Evolutionary conservation across 768 basidiomycete species (phyloP).

Genomic region (Tylopilus intermedius): DNA sequence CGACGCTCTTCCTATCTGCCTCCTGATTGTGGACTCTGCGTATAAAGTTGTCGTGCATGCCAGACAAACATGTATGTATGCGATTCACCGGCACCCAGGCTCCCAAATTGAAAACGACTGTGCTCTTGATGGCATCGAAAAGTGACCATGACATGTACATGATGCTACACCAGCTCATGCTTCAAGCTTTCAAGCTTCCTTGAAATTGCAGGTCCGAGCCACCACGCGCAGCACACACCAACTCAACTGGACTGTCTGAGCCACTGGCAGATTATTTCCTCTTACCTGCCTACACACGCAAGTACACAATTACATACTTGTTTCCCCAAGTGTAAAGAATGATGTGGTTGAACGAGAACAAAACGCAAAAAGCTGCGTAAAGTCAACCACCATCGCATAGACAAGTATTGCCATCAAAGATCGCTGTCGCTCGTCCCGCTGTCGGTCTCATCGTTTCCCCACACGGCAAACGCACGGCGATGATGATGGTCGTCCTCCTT

Average conservation of each 20-base stretch:
- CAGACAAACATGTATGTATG: too few species aligned
- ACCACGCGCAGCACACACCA: background rate
- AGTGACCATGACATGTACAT: too few species aligned
- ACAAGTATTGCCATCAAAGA: conserved; percentile 16
- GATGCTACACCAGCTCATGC: too few species aligned
- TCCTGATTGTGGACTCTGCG: too few species aligned
- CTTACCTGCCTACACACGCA: background rate
- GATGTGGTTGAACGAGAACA: background rate
- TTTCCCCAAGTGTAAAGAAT: background rate
- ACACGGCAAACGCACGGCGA: conserved; percentile 72
- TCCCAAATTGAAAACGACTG: too few species aligned
- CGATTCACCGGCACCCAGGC: too few species aligned
- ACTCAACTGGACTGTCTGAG: background rate
- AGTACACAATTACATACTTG: background rate
- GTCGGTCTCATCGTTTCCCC: conserved; percentile 86
- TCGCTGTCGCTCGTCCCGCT: conserved; percentile 77
- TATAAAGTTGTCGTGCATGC: too few species aligned
- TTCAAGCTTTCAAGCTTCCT: too few species aligned
- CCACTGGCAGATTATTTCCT: background rate
- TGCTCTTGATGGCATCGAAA: too few species aligned
- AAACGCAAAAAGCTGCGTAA: background rate
- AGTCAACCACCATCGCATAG: background rate
- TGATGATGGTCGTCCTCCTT: conserved; percentile 26
- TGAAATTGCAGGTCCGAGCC: too few species aligned
- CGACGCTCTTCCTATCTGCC: too few species aligned